These are phyloP conservation scores for Schwanniomyces etchellsii DNA, from an alignment of 1,139 yeast genomes.

Conservation along the genomic window DNA sequence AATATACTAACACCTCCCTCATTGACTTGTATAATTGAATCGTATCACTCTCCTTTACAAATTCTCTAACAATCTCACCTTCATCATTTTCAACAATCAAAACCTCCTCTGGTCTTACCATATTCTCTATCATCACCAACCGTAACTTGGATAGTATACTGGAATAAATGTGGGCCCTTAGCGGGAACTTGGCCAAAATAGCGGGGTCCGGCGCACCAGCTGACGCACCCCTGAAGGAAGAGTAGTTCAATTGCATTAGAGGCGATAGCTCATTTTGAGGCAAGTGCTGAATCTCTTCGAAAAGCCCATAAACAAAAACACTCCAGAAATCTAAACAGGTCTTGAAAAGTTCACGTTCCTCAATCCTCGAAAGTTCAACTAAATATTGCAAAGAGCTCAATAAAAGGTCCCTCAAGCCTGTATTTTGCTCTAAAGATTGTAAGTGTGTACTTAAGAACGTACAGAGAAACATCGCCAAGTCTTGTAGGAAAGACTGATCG, in stretches of 20 bases:
- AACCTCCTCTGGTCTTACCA: conserved; percentile 99
- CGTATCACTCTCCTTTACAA: conserved; percentile 94
- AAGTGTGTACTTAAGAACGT: conserved; percentile 80
- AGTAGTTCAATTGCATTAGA: conserved; percentile 63
- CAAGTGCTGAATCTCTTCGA: conserved; percentile 76
- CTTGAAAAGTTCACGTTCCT: conserved; percentile 93
- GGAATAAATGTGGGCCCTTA: conserved; percentile 80
- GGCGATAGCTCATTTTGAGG: conserved; percentile 73
- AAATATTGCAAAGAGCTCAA: conserved; percentile 74
- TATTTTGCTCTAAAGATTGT: conserved; percentile 62
- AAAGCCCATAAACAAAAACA: conserved; percentile 71
- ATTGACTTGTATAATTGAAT: conserved; percentile 90
- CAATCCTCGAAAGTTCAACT: conserved; percentile 81
- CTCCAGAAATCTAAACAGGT: conserved; percentile 95
- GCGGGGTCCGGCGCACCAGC: conserved; percentile 90
- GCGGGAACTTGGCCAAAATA: conserved; percentile 64
- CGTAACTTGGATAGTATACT: conserved; percentile 75
- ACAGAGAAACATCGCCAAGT: conserved; percentile 87
- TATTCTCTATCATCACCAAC: conserved; percentile 87
- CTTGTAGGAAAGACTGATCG: conserved; percentile 94
- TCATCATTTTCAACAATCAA: conserved; percentile 95
- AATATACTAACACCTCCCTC: conserved; percentile 91
- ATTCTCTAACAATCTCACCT: conserved; percentile 97
- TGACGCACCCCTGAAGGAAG: conserved; percentile 40
- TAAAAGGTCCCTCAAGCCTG: conserved; percentile 52